Evolutionary conservation across 306 rosid species (phyloP).

Genomic region (Gillenia trifoliata): DNA sequence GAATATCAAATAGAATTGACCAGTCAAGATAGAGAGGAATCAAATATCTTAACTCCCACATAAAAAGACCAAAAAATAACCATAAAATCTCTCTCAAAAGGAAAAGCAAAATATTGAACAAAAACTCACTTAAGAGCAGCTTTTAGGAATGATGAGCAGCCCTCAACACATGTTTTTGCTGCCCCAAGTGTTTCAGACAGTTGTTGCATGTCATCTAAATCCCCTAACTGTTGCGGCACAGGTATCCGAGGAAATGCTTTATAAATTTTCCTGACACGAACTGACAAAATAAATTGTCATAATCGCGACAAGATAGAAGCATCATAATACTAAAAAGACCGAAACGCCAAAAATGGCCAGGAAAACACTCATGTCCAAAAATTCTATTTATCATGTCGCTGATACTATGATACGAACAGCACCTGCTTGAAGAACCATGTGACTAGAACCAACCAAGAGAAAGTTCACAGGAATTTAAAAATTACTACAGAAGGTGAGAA

Average conservation of each 20-base stretch:
- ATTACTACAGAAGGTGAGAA: constrained; percentile 3
- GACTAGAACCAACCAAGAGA: constrained; percentile 15
- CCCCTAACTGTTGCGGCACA: constrained; percentile 63
- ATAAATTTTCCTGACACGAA: constrained; percentile 62
- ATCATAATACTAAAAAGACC: constrained; percentile 8
- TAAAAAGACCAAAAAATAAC: background rate
- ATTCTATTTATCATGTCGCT: background rate
- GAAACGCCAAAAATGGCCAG: constrained; percentile 15
- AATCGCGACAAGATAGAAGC: constrained; percentile 17
- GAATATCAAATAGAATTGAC: background rate
- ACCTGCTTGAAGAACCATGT: constrained; percentile 17
- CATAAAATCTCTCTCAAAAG: background rate
- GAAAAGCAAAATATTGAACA: constrained; percentile 1
- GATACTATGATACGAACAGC: background rate
- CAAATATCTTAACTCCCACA: background rate
- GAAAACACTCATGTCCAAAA: background rate
- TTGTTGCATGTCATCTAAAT: constrained; percentile 61
- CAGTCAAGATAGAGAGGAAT: background rate
- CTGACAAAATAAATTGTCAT: constrained; percentile 41
- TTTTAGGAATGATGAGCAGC: constrained; percentile 87
- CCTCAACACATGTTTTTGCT: constrained; percentile 82
- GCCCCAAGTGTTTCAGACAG: constrained; percentile 79
- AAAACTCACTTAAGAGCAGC: constrained; percentile 77
- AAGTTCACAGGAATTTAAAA: constrained; percentile 5
- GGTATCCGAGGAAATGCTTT: constrained; percentile 63